phyloP scores from a whole-genome alignment of 1,139 yeast genomes.

The Yamadazyma jaroonii region DNA sequence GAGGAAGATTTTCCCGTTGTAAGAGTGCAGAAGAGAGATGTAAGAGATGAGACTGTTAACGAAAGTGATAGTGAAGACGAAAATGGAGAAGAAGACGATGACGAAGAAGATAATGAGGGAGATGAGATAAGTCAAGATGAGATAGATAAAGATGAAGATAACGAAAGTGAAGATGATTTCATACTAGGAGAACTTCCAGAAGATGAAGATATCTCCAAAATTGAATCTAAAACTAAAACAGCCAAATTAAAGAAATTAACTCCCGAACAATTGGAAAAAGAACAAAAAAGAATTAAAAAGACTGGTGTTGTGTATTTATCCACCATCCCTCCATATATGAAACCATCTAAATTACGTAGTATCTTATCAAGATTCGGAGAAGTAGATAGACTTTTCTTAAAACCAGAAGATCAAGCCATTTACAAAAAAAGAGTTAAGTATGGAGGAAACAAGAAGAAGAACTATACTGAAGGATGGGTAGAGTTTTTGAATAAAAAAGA shows the following conservation, averaged over 20 bases:
- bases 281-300: slow-evolving; percentile 56
- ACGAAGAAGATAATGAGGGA: slow-evolving; percentile 9
- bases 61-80: slow-evolving; percentile 9
- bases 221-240: slow-evolving; percentile 12
- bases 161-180: slow-evolving; percentile 9
- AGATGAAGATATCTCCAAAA: slow-evolving; percentile 18
- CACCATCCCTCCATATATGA: slow-evolving; percentile 94
- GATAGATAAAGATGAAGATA: slow-evolving; percentile 10
- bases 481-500: slow-evolving; percentile 81
- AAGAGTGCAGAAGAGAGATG: slow-evolving; percentile 14
- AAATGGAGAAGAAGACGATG: slow-evolving; percentile 11
- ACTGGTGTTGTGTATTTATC: slow-evolving; percentile 93
- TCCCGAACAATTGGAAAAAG: slow-evolving; percentile 53
- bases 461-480: slow-evolving; percentile 96
- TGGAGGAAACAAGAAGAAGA: slow-evolving; percentile 93
- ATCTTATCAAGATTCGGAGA: slow-evolving; percentile 79
- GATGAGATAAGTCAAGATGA: slow-evolving; percentile 9
- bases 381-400: slow-evolving; percentile 78
- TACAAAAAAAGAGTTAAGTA: slow-evolving; percentile 70
- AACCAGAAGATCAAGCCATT: slow-evolving; percentile 74
- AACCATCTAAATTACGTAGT: slow-evolving; percentile 85
- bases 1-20: slow-evolving; percentile 17
- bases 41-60: slow-evolving; percentile 8
- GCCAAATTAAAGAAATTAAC: slow-evolving; percentile 49
- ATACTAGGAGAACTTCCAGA: slow-evolving; percentile 8